Evolutionary conservation across 2,329 filamentous ascomycete species (phyloP).

Genomic region (Aspergillus sp.): DNA sequence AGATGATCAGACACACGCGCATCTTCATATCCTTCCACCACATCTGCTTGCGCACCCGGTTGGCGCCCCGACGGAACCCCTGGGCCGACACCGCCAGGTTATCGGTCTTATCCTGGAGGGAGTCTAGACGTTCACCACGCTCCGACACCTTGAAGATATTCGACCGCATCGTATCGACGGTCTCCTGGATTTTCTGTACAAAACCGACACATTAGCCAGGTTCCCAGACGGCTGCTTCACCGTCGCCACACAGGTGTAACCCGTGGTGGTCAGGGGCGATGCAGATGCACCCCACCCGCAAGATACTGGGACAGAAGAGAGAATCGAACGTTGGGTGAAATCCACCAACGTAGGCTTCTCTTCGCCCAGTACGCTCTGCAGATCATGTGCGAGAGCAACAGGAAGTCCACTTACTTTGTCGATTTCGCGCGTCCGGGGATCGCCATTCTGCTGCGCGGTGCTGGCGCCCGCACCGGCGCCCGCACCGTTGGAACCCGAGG

Average conservation of each 20-base stretch:
- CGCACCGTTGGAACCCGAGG: conserved; percentile 58
- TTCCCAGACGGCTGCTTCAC: not conserved
- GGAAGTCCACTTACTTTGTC: conserved; percentile 70
- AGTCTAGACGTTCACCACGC: conserved; percentile 84
- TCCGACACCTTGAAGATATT: conserved; percentile 97
- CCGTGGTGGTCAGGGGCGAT: not conserved
- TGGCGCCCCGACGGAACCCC: conserved; percentile 93
- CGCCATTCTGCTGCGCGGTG: conserved; percentile 42
- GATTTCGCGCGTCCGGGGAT: conserved; percentile 68
- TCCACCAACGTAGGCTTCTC: too few relatives aligned
- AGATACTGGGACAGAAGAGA: not conserved
- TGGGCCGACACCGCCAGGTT: conserved; percentile 90
- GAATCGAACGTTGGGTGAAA: not conserved
- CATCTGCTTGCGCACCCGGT: conserved; percentile 95
- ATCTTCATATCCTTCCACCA: conserved; percentile 99
- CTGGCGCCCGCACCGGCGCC: conserved; percentile 37
- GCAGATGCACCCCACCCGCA: not conserved
- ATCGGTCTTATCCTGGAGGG: conserved; percentile 87
- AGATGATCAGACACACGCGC: conserved; percentile 91
- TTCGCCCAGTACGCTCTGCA: too few relatives aligned
- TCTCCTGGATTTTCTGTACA: conserved; percentile 89
- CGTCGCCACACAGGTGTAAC: not conserved
- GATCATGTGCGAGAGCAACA: not conserved
- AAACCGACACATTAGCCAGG: conserved; percentile 18
- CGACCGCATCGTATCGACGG: conserved; percentile 90